Evolutionary conservation across 345 rosid species (phyloP).

Genomic region (Tarenaya hassleriana): DNA sequence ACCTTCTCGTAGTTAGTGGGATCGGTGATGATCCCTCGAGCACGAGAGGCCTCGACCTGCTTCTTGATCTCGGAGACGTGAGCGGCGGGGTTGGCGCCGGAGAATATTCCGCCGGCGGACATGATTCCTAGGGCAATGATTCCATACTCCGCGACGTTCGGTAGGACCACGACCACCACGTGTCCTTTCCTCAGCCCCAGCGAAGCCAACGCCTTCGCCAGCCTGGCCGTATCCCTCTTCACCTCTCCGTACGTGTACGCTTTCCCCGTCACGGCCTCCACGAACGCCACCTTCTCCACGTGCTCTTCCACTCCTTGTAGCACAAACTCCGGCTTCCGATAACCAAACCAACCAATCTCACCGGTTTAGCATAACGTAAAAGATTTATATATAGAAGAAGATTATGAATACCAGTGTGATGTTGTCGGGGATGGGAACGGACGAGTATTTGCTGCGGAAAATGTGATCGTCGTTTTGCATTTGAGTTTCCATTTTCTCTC

Average conservation of each 20-base stretch:
- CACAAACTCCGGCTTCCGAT: constrained; percentile 63
- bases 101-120: constrained; percentile 88
- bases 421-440: constrained; percentile 56
- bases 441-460: constrained; percentile 55
- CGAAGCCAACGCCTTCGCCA: constrained; percentile 68
- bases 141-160: constrained; percentile 81
- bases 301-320: constrained; percentile 66
- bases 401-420: constrained; percentile 35
- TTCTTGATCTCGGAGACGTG: constrained; percentile 70
- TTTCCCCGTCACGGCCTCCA: constrained; percentile 71
- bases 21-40: constrained; percentile 69
- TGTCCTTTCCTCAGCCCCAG: constrained; percentile 76
- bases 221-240: constrained; percentile 54
- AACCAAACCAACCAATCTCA: neutral
- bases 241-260: constrained; percentile 62
- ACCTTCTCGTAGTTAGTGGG: constrained; percentile 66
- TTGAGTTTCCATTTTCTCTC: constrained; percentile 22
- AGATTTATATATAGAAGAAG: neutral
- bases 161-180: constrained; percentile 81
- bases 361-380: neutral
- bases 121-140: constrained; percentile 78
- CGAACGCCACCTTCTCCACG: constrained; percentile 71
- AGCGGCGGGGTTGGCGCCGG: constrained; percentile 81
- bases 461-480: constrained; percentile 39
- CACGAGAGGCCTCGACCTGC: constrained; percentile 74